Conservation (phyloP, 2,329 filamentous ascomycete genomes). For the Pseudopithomyces maydicus region DNA sequence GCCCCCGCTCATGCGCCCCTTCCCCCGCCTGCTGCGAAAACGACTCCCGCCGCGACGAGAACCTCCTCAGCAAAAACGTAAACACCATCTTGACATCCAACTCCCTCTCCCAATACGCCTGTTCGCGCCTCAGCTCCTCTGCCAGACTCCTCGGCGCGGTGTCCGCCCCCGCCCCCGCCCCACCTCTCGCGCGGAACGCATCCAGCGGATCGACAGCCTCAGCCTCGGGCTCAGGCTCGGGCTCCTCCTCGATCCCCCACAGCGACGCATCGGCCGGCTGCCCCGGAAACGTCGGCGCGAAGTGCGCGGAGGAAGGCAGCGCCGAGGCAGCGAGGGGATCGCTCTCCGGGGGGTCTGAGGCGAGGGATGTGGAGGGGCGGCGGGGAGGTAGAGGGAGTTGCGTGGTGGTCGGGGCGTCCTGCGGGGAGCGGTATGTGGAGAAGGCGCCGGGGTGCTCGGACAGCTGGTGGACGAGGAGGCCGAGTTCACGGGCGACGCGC, state of each 20-base stretch:
- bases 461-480: constrained; percentile 79
- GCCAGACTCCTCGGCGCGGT: constrained; percentile 22
- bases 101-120: constrained; percentile 91
- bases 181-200: constrained; percentile 43
- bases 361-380: constrained; percentile 27
- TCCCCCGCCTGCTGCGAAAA: constrained; percentile 29
- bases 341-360: constrained; percentile 33
- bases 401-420: constrained; percentile 71
- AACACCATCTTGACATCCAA: constrained; percentile 92
- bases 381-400: constrained; percentile 63
- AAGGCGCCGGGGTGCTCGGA: constrained; percentile 90
- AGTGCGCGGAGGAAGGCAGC: constrained; percentile 49
- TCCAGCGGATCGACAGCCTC: constrained; percentile 45
- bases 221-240: constrained; percentile 48
- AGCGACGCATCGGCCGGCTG: constrained; percentile 53
- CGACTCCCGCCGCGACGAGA: constrained; percentile 41
- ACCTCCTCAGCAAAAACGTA: constrained; percentile 59
- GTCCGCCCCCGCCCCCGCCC: not conserved
- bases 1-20: constrained; percentile 52
- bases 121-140: constrained; percentile 52
- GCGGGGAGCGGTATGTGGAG: constrained; percentile 72
- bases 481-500: constrained; percentile 84
- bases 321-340: too few relatives aligned
- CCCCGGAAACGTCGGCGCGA: constrained; percentile 53
- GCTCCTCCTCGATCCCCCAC: constrained; percentile 70